Percentiles rank a stretch among this genome's conserved stretches.
Evolutionary conservation across 2,329 filamentous ascomycete species (phyloP).

Genomic region (Microsporum canis): DNA sequence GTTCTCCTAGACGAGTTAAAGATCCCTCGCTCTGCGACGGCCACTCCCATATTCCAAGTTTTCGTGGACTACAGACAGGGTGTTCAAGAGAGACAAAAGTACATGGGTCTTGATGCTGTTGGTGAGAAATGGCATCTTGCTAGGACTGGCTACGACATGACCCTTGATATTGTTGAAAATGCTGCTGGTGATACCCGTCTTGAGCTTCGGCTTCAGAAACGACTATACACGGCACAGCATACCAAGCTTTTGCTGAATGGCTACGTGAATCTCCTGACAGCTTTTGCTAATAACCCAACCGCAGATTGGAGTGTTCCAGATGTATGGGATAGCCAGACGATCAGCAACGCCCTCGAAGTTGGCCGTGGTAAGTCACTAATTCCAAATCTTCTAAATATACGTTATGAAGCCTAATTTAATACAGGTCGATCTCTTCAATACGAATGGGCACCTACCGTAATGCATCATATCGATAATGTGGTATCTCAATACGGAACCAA

Average conservation of each 20-base stretch:
- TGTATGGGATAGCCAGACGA: not conserved
- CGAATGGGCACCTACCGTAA: slow-evolving; percentile 20
- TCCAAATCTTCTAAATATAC: not conserved
- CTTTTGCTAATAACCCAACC: slow-evolving; percentile 1
- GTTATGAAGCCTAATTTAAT: not conserved
- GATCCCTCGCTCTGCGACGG: slow-evolving; percentile 28
- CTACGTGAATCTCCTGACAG: slow-evolving; percentile 15
- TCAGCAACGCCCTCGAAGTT: not conserved
- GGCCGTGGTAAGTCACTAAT: not conserved
- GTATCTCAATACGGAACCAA: slow-evolving; percentile 11
- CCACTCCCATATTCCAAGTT: slow-evolving; percentile 42
- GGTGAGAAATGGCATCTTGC: slow-evolving; percentile 11
- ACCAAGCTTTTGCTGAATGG: slow-evolving; percentile 18
- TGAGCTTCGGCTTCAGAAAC: slow-evolving; percentile 20
- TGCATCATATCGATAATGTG: slow-evolving; percentile 30
- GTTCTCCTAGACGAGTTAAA: slow-evolving; percentile 37
- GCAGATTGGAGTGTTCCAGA: not conserved
- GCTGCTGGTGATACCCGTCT: slow-evolving; percentile 11
- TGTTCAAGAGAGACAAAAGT: slow-evolving; percentile 8
- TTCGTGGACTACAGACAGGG: slow-evolving; percentile 38
- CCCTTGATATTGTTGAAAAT: slow-evolving; percentile 31
- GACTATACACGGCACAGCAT: slow-evolving; percentile 22
- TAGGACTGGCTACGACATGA: slow-evolving; percentile 24
- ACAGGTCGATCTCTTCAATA: not conserved
- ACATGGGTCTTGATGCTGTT: not conserved